These are phyloP conservation scores for Petunia axillaris DNA, from an alignment of 257 asterid species.

Conservation along the genomic window DNA sequence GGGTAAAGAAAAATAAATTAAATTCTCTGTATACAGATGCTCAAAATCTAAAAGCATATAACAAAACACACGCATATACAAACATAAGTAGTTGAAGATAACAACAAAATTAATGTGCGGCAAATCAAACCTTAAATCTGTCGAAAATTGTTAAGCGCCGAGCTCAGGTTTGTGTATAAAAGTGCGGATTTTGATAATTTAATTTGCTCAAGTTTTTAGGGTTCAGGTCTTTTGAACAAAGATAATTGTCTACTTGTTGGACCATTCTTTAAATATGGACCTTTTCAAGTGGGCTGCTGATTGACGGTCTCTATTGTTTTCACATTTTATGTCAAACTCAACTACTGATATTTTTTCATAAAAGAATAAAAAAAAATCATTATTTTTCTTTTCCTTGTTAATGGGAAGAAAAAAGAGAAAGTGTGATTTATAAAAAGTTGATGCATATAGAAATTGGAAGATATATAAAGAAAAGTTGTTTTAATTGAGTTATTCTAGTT, in stretches of 20 bases:
- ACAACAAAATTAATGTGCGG: background rate
- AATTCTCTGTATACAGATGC: background rate
- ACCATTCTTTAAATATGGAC: background rate
- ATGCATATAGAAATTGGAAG: too few species aligned
- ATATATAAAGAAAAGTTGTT: too few species aligned
- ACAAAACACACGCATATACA: background rate
- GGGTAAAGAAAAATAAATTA: background rate
- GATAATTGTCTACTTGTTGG: background rate
- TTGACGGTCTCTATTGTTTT: too few species aligned
- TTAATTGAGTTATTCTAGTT: background rate
- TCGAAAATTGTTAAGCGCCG: background rate
- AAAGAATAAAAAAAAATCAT: background rate
- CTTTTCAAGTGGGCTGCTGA: background rate
- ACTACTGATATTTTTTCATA: too few species aligned
- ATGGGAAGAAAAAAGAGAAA: too few species aligned
- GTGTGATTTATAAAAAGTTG: background rate
- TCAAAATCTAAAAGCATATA: constrained; percentile 17
- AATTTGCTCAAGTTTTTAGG: background rate
- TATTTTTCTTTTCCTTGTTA: too few species aligned
- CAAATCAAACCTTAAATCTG: constrained; percentile 9
- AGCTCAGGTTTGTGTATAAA: background rate
- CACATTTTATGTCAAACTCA: too few species aligned
- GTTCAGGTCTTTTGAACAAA: background rate
- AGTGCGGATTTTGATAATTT: background rate
- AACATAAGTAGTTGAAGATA: background rate